Percentiles rank a stretch among this genome's conserved stretches.
phyloP scores from a whole-genome alignment of 768 basidiomycete genomes.

The Kwoniella europaea region DNA sequence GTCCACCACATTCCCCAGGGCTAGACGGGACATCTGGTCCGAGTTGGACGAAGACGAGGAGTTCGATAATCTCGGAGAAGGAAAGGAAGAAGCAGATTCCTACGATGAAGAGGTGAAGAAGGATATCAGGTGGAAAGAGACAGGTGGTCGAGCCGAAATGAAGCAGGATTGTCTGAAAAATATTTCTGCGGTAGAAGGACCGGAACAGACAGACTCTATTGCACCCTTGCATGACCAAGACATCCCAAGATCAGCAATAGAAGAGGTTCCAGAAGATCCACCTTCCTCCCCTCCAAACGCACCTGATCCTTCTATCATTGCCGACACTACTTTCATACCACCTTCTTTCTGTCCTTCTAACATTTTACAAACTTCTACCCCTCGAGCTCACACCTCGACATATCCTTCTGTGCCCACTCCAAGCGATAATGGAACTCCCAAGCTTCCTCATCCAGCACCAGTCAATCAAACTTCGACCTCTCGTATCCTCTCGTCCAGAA shows the following conservation, averaged over 20 bases:
- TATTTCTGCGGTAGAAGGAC: not conserved
- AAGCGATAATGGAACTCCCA: conserved; percentile 2
- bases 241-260: not conserved
- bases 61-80: conserved; percentile 17
- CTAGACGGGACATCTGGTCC: conserved; percentile 12
- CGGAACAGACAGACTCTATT: not conserved
- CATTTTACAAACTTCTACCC: conserved; percentile 25
- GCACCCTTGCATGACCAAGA: not conserved
- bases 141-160: not conserved
- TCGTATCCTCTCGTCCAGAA: conserved; percentile 3
- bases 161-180: not conserved
- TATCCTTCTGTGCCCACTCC: conserved; percentile 26
- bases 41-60: conserved; percentile 8
- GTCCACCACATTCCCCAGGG: not conserved
- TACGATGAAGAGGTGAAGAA: conserved; percentile 10
- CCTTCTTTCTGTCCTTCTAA: conserved; percentile 25
- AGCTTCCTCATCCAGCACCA: conserved; percentile 17
- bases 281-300: not conserved
- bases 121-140: conserved; percentile 23
- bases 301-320: not conserved
- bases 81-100: not conserved
- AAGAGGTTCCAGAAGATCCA: not conserved
- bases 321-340: not conserved
- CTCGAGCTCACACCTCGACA: conserved; percentile 12
- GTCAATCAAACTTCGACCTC: not conserved